Percentiles rank a stretch among this genome's conserved stretches.
phyloP scores from a whole-genome alignment of 2,329 filamentous ascomycete genomes.

The Fusarium sp. region DNA sequence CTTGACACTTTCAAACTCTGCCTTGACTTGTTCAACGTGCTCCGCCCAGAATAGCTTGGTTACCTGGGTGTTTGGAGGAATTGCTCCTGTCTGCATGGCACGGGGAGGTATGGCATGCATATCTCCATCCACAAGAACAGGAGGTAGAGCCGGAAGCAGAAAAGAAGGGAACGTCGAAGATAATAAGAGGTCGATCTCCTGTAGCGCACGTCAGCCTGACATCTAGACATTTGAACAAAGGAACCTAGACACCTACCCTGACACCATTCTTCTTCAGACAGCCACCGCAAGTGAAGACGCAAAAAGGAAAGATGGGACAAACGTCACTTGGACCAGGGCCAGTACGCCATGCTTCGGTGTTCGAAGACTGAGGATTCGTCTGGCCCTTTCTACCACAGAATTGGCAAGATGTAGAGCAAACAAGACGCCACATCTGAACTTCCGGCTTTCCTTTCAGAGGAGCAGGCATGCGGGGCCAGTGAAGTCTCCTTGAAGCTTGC shows the following conservation, averaged over 20 bases:
- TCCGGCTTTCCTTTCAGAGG: constrained; percentile 75
- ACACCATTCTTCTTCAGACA: constrained; percentile 71
- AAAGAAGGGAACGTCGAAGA: constrained; percentile 69
- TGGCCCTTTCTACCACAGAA: constrained; percentile 66
- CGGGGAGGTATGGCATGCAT: constrained; percentile 69
- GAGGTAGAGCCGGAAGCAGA: constrained; percentile 76
- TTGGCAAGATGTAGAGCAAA: constrained; percentile 73
- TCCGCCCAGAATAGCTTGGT: constrained; percentile 74
- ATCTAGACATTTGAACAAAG: constrained; percentile 12
- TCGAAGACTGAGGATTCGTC: constrained; percentile 33
- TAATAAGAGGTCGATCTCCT: constrained; percentile 78
- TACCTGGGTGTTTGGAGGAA: constrained; percentile 62
- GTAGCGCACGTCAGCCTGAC: constrained; percentile 35
- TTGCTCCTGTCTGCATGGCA: constrained; percentile 63
- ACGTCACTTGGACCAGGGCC: constrained; percentile 73
- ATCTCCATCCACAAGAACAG: constrained; percentile 72
- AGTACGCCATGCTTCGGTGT: constrained; percentile 62
- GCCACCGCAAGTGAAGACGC: constrained; percentile 70
- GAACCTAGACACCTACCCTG: constrained; percentile 66
- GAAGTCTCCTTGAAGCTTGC: constrained; percentile 74
- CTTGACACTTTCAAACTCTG: constrained; percentile 72
- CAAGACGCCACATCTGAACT: constrained; percentile 80
- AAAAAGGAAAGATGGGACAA: constrained; percentile 78
- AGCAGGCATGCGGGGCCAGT: constrained; percentile 74
- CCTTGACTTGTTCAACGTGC: constrained; percentile 71